Conservation (phyloP, 2,329 filamentous ascomycete species). For the Metarhizium guizhouense region DNA sequence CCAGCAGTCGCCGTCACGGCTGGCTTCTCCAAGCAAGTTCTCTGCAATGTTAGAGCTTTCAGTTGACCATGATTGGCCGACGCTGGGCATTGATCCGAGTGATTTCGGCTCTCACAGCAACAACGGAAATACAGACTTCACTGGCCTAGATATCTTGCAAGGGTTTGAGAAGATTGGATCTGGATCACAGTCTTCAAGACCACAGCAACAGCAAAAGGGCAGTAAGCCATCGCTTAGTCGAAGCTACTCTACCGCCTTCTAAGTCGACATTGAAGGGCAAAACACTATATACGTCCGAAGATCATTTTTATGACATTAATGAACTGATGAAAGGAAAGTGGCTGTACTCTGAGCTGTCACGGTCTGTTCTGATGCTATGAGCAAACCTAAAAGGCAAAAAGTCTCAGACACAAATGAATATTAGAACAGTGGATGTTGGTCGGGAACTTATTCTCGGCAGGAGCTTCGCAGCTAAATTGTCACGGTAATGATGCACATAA, state of each 20-base stretch:
- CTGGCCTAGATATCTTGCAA: conserved; percentile 62
- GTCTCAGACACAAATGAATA: background rate
- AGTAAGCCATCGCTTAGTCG: conserved; percentile 20
- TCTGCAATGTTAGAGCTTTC: conserved; percentile 22
- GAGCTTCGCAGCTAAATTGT: conserved; percentile 22
- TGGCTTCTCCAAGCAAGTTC: conserved; percentile 44
- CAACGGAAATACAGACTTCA: conserved; percentile 43
- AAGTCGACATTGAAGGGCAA: conserved; percentile 2
- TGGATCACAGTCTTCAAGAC: conserved; percentile 22
- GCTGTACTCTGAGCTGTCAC: background rate
- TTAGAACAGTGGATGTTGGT: background rate
- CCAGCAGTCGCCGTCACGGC: conserved; percentile 23
- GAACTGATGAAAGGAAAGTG: conserved; percentile 9
- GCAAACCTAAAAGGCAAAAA: background rate
- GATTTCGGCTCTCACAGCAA: conserved; percentile 39
- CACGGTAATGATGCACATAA: conserved; percentile 20
- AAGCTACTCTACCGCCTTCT: conserved; percentile 24
- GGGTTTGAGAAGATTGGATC: conserved; percentile 68
- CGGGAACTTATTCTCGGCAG: conserved; percentile 6
- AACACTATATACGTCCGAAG: conserved; percentile 5
- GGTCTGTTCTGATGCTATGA: background rate
- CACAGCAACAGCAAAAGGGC: conserved; percentile 15
- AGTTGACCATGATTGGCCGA: conserved; percentile 29
- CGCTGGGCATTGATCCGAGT: conserved; percentile 23
- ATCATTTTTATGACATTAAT: conserved; percentile 13